Base-by-base conservation (phyloP, 306 rosid genomes). In the Spatholobus suberectus region DNA sequence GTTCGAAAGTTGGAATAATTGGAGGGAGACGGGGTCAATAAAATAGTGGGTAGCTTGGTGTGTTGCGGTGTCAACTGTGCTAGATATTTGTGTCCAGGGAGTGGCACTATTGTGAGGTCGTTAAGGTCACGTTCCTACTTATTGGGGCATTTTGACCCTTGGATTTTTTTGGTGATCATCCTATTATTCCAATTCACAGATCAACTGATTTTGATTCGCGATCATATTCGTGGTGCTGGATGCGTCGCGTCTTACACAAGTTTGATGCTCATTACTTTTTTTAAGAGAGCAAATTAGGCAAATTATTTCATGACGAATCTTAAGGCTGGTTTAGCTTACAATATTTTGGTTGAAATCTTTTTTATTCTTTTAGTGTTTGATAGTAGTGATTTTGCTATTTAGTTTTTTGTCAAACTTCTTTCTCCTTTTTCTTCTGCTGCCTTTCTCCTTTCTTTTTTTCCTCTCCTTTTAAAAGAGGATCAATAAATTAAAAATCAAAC, bases 21-120 rank as follows among this genome's bases (percentile, higher is more conserved):
- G 74, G 24, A 49, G 57, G 55, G 32, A 76, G 74, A 75, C 46
- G 24, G 12, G 11, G 65, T 52, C 32, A 71, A 58, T 43, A 82
- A 88, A 84, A 70, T 34, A 80, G 3, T 79, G 11, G 6, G 2
- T 9, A 18, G 4, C 76, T 21, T 66, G 41, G 65, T 78, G 78
- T 9, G n/a, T 34, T 70, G 66, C 10, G 69, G 20, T 77, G 66
- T 70, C 82, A 47, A 63, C 70, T 10, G n/a, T 70, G 81, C 38
- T 32, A 88, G 86, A 88, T 88, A 88, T 86, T 86, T 88, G 17
- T 32, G 73, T 69, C 17, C 8, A 59, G 23, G 17, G 52, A 13
- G 44, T 62, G n/a, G 8, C 1, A 38, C 14, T 73, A 37, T 17
- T 24, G 29, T 5, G 15, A 23, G 18, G 20, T 24, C 3, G 7